phyloP scores from a whole-genome alignment of 352 stramenopile genomes.

The Phytophthora hybrid region DNA sequence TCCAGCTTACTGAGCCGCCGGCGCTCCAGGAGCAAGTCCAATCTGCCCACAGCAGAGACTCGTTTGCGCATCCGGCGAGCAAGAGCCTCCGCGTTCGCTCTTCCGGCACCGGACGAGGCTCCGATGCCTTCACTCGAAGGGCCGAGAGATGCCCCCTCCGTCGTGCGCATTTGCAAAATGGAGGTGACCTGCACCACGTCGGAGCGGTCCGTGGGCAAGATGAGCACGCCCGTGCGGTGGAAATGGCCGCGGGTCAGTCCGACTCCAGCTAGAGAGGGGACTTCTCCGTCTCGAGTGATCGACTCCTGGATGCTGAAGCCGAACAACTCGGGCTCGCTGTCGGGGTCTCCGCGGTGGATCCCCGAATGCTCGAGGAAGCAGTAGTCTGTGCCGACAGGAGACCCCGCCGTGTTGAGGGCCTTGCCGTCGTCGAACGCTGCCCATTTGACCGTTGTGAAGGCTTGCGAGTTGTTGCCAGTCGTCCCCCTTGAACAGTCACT shows the following conservation, averaged over 20 bases:
- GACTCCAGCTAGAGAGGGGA: conserved; percentile 64
- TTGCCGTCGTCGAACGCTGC: conserved; percentile 68
- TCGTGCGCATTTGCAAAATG: conserved; percentile 65
- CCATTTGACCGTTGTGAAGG: conserved; percentile 83
- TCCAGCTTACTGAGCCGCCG: conserved; percentile 65
- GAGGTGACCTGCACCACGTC: conserved; percentile 75
- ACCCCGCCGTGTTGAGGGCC: conserved; percentile 36
- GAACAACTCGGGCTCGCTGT: conserved; percentile 39
- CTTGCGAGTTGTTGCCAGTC: conserved; percentile 37
- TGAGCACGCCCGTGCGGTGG: conserved; percentile 69
- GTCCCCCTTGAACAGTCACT: conserved; percentile 1
- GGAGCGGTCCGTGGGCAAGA: conserved; percentile 62
- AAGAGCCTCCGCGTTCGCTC: conserved; percentile 17
- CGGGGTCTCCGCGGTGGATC: conserved; percentile 35
- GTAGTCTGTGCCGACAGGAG: conserved; percentile 65
- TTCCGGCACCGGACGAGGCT: conserved; percentile 16
- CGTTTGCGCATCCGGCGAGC: conserved; percentile 57
- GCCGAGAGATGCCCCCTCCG: conserved; percentile 27
- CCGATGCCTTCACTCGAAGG: conserved; percentile 35
- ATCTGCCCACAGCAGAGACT: conserved; percentile 49
- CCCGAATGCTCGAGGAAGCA: conserved; percentile 83
- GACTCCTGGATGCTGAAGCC: conserved; percentile 80
- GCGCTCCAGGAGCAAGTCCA: conserved; percentile 68
- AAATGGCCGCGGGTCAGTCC: conserved; percentile 64
- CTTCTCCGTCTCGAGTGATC: conserved; percentile 64